phyloP scores from a whole-genome alignment of 345 rosid genomes.

The Murraya koenigii region DNA sequence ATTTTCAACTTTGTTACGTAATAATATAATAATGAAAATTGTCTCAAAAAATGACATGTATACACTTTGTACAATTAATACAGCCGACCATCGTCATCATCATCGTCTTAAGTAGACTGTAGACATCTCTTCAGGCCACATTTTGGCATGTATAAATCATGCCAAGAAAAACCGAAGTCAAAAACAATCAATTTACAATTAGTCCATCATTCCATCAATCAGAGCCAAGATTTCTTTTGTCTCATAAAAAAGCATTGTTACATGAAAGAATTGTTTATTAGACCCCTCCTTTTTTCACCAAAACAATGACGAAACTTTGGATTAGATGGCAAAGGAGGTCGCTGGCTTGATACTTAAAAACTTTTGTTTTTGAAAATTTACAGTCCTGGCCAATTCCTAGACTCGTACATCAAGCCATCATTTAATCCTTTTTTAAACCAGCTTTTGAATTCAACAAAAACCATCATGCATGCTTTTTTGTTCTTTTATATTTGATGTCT shows the following conservation, averaged over 20 bases:
- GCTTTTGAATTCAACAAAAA: not conserved
- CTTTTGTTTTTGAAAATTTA: not conserved
- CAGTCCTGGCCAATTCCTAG: too few species aligned
- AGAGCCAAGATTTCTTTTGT: not conserved
- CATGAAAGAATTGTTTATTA: not conserved
- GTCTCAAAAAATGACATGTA: too few species aligned
- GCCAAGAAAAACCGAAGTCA: not conserved
- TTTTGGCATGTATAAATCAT: not conserved
- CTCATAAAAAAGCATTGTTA: not conserved
- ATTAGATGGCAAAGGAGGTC: constrained; percentile 9
- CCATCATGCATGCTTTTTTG: not conserved
- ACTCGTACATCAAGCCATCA: not conserved
- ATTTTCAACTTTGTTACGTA: too few species aligned
- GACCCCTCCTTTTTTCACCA: not conserved
- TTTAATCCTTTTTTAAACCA: not conserved
- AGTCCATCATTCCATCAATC: not conserved
- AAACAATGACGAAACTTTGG: not conserved
- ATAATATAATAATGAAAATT: too few species aligned
- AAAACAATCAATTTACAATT: constrained; percentile 1
- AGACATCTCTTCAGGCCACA: not conserved
- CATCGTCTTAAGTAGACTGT: not conserved
- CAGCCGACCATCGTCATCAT: not conserved
- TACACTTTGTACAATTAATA: too few species aligned
- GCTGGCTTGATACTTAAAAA: constrained; percentile 10
- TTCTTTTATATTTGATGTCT: not conserved